Conservation (phyloP, 768 basidiomycete genomes). For the Podaxis sp. region DNA sequence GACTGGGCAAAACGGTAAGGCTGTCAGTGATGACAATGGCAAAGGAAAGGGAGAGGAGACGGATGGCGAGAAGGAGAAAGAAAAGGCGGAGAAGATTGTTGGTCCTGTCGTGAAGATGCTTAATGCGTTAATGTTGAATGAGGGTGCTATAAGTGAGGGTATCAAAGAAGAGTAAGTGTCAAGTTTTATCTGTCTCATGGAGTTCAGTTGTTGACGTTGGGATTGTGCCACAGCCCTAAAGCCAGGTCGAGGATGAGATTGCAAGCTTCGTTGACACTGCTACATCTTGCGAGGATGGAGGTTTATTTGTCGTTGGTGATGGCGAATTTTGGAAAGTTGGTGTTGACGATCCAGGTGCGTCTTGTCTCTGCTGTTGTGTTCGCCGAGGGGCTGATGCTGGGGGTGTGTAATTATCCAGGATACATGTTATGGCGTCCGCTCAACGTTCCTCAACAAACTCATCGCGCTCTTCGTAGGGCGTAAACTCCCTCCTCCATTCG, state of each 20-base stretch:
- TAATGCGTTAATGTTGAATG: slow-evolving; percentile 63
- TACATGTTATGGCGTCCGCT: slow-evolving; percentile 83
- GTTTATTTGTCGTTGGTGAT: slow-evolving; percentile 57
- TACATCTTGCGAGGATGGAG: slow-evolving; percentile 70
- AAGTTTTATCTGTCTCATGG: slow-evolving; percentile 12
- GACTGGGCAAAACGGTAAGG: not conserved
- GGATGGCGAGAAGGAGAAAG: slow-evolving; percentile 19
- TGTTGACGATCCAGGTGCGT: slow-evolving; percentile 74
- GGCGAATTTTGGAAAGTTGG: slow-evolving; percentile 65
- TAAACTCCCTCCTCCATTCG: slow-evolving; percentile 71
- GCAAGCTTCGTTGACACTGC: slow-evolving; percentile 75
- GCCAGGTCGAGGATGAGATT: slow-evolving; percentile 79
- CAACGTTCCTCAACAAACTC: slow-evolving; percentile 75
- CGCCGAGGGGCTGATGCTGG: not conserved
- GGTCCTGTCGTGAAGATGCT: slow-evolving; percentile 79
- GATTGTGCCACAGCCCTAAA: slow-evolving; percentile 40
- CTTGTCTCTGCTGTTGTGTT: not conserved
- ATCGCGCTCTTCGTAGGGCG: slow-evolving; percentile 58
- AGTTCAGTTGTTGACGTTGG: not conserved
- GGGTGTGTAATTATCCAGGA: slow-evolving; percentile 53
- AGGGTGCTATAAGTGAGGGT: slow-evolving; percentile 57
- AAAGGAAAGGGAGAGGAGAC: not conserved
- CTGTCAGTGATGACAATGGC: not conserved
- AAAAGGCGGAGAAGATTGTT: slow-evolving; percentile 64
- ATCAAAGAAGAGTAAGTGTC: slow-evolving; percentile 46